Evolutionary conservation across 208 protist species (phyloP).

Genomic region (Zelonia costaricensis): DNA sequence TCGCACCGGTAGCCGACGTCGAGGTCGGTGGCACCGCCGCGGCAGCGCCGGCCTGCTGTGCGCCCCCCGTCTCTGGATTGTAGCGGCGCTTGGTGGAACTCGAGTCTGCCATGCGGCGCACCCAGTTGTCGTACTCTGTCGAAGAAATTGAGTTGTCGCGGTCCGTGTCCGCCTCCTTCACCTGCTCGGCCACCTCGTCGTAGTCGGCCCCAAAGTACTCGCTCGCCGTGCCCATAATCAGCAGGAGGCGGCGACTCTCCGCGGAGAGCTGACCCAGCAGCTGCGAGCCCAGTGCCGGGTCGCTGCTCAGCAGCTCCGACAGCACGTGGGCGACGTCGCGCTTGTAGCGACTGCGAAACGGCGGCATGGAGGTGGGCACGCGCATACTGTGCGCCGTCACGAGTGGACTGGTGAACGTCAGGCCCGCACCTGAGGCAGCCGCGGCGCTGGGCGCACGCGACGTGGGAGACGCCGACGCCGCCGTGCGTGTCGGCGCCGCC

Average conservation of each 20-base stretch:
- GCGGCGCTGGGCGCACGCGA: no score
- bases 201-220: constrained; percentile 81
- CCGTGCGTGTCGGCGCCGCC: no score
- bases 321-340: constrained; percentile 47
- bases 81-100: constrained; percentile 30
- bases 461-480: no score
- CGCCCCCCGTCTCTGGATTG: not conserved
- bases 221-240: constrained; percentile 80
- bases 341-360: constrained; percentile 56
- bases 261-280: constrained; percentile 62
- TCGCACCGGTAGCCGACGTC: not conserved
- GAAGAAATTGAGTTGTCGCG: constrained; percentile 74
- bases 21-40: not conserved
- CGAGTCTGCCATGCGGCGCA: constrained; percentile 22
- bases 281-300: constrained; percentile 37
- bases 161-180: constrained; percentile 75
- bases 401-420: no score
- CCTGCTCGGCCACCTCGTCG: constrained; percentile 63
- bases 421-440: no score
- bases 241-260: constrained; percentile 71
- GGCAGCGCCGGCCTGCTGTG: not conserved
- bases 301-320: constrained; percentile 52
- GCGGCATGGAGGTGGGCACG: constrained; percentile 16
- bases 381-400: constrained; percentile 9
- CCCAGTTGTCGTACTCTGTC: constrained; percentile 77